Percentiles rank a stretch among this genome's conserved stretches.
phyloP scores from a whole-genome alignment of 495 filamentous ascomycete genomes.

The Penicillium salamii region DNA sequence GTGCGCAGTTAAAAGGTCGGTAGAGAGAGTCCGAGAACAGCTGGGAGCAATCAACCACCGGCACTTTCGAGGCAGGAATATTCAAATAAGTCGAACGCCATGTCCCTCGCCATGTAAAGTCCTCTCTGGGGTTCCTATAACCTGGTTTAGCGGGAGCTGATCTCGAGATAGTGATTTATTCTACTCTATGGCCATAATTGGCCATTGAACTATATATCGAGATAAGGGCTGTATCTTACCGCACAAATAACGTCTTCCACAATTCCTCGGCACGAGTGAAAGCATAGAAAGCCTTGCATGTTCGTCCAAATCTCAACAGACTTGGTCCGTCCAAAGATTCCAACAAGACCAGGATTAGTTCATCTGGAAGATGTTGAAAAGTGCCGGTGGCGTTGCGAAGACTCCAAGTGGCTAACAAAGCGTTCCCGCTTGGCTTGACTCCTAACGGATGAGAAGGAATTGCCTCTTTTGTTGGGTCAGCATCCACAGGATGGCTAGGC shows the following conservation, averaged over 20 bases:
- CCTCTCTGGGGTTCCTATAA: constrained; percentile 35
- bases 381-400: constrained; percentile 62
- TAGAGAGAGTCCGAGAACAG: constrained; percentile 92
- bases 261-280: constrained; percentile 83
- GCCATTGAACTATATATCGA: constrained; percentile 1
- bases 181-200: background rate
- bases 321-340: constrained; percentile 66
- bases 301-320: constrained; percentile 67
- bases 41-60: constrained; percentile 57
- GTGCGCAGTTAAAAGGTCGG: constrained; percentile 86
- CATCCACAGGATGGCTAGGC: constrained; percentile 19
- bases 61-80: constrained; percentile 54
- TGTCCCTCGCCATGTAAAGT: constrained; percentile 74
- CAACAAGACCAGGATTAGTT: constrained; percentile 71
- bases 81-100: constrained; percentile 82
- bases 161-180: background rate
- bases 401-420: constrained; percentile 62
- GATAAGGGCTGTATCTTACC: constrained; percentile 57
- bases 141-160: background rate
- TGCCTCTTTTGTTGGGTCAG: constrained; percentile 23
- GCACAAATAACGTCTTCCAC: constrained; percentile 83
- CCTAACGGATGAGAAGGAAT: constrained; percentile 81
- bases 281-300: constrained; percentile 87
- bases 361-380: constrained; percentile 71
- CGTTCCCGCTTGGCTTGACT: constrained; percentile 87